Evolutionary conservation across 2,329 filamentous ascomycete species (phyloP), one percentile per base, ranked within the genome.

Genomic region (Penicillium glabrum): DNA sequence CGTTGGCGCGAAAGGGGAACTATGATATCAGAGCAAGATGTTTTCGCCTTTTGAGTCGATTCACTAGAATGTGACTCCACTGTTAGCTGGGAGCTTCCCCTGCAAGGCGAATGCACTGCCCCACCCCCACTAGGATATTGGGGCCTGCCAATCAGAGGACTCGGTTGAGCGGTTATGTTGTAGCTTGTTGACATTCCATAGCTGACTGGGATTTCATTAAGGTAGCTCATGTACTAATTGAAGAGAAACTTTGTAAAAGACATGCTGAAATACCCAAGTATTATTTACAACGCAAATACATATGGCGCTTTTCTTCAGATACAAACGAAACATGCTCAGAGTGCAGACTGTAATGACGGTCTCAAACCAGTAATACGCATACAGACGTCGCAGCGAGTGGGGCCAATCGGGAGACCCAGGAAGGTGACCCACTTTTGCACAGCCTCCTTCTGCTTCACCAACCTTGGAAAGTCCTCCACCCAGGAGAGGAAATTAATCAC

Each of bases 81-180:
- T 35, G 16, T 33, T 24, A 64, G 60, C 60, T 65, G 51, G 56
- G 53, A 58, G 53, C 54, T 53, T 44, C 53, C 55, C 53, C 56
- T 64, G 62, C 62, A 63, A 66, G 61, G 60, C 57, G 60, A 51
- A 23, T 43, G 63, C 63, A 66, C 62, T 59, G 63, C 63, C 63
- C 62, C 58, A 64, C 61, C 61, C 58, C 63, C 63, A 62, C 57
- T 35, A 55, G 48, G 58, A 19, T 57, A 41, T 5, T 31, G n/a
- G 31, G 21, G 21, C 26, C 50, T 39, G 29, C 55, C 51, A 54
- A 53, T 58, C 24, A 53, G 46, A 27, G 45, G 16, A 19, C 13
- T 21, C 39, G 21, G 37, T 47, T 49, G 45, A 41, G 39, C 50
- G 35, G 46, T 39, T 57, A 48, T 48, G 45, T 43, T 52, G 50